A percentile compares a stretch with the other conserved stretches of the same genome.
These are phyloP conservation scores for Catenaria anguillulae DNA, from an alignment of 371 early-diverging fungal species.

Conservation along the genomic window DNA sequence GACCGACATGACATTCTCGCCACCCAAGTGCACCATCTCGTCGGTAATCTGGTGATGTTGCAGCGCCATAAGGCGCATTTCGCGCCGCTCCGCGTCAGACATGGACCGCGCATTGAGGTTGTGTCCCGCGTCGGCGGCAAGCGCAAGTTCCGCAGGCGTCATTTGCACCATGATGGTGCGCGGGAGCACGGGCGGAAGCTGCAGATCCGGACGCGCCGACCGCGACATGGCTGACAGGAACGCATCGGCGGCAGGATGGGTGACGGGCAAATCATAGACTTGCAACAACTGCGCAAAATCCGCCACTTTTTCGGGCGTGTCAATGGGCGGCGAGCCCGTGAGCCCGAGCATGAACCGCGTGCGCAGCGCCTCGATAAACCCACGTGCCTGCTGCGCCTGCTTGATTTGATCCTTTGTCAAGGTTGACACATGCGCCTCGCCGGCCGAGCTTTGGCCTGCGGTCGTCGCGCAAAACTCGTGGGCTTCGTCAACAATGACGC, in stretches of 20 bases:
- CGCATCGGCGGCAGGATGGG: not conserved
- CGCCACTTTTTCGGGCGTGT: not conserved
- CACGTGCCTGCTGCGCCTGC: not conserved
- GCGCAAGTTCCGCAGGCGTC: not conserved
- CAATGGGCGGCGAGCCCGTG: not conserved
- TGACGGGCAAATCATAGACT: not conserved
- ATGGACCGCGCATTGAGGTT: too few species aligned
- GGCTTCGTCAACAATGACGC: not conserved
- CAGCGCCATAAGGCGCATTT: not conserved
- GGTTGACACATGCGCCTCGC: too few species aligned
- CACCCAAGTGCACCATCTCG: not conserved
- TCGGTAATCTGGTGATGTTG: constrained; percentile 5
- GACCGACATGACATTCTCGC: too few species aligned
- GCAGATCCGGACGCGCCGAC: not conserved
- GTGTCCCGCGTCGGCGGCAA: not conserved
- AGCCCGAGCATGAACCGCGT: not conserved
- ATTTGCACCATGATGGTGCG: not conserved
- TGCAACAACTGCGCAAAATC: not conserved
- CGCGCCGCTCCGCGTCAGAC: not conserved
- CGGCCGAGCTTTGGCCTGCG: not conserved
- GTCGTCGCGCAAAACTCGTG: not conserved
- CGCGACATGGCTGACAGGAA: not conserved
- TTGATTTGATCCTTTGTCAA: not conserved
- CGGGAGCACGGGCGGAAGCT: not conserved
- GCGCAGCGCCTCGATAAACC: not conserved